Conservation (phyloP, 2,329 filamentous ascomycete genomes). For the Trichothecium sympodiale region DNA sequence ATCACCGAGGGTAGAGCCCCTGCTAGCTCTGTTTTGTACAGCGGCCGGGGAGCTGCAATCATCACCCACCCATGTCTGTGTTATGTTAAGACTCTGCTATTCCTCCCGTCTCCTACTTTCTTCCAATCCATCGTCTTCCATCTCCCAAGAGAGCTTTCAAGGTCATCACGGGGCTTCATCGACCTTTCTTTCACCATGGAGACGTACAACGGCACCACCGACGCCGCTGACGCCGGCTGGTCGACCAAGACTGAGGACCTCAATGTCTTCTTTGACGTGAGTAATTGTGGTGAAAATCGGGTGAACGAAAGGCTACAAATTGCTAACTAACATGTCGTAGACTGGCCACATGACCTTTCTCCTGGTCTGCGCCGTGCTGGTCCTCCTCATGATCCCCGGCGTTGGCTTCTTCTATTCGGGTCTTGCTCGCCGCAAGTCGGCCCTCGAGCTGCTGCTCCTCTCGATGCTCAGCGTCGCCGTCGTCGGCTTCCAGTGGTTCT, state of each 20-base stretch:
- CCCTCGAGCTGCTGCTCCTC: slow-evolving; percentile 75
- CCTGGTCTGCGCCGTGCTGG: slow-evolving; percentile 63
- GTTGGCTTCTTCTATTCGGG: slow-evolving; percentile 94
- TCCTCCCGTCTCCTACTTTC: too few species aligned
- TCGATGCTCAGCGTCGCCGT: slow-evolving; percentile 72
- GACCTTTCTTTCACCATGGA: too few species aligned
- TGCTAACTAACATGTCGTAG: slow-evolving; percentile 25
- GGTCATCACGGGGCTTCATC: too few species aligned
- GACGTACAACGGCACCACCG: slow-evolving; percentile 39
- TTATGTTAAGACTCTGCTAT: too few species aligned
- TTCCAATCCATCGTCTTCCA: too few species aligned
- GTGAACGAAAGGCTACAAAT: background rate
- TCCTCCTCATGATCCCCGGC: slow-evolving; percentile 86
- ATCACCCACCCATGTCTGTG: too few species aligned
- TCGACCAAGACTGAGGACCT: slow-evolving; percentile 51
- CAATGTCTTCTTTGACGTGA: slow-evolving; percentile 75
- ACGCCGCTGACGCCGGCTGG: slow-evolving; percentile 36
- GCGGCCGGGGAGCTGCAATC: too few species aligned
- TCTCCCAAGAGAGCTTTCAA: too few species aligned
- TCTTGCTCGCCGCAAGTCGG: slow-evolving; percentile 79
- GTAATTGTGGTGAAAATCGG: slow-evolving; percentile 11
- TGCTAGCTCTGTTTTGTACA: too few species aligned
- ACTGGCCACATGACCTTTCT: slow-evolving; percentile 78
- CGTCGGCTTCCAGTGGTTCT: slow-evolving; percentile 87
- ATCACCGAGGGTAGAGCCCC: too few species aligned